Conservation (phyloP, 352 stramenopile species). For the Phytophthora syringae region DNA sequence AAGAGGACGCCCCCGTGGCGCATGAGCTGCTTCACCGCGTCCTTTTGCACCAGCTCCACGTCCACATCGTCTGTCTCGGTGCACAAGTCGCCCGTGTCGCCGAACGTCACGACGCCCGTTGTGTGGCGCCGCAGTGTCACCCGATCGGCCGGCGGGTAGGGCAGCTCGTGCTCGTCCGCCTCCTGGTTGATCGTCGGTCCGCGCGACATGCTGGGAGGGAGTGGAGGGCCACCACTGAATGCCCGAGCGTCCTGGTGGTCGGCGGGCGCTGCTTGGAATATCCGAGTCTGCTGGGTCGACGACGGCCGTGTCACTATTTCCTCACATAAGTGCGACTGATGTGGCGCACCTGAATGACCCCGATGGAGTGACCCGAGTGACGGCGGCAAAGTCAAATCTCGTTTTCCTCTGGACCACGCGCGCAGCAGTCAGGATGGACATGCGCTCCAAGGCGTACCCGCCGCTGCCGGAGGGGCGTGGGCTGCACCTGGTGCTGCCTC, state of each 20-base stretch:
- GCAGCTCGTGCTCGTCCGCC: slow-evolving; percentile 9
- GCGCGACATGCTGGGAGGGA: slow-evolving; percentile 25
- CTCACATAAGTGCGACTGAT: not conserved
- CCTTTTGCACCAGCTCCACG: slow-evolving; percentile 71
- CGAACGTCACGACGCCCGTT: slow-evolving; percentile 82
- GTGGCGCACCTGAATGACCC: slow-evolving; percentile 13
- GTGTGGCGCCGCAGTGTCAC: slow-evolving; percentile 77
- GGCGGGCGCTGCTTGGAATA: slow-evolving; percentile 15
- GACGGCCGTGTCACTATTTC: slow-evolving; percentile 12
- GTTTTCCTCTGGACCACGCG: slow-evolving; percentile 5
- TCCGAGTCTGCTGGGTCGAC: slow-evolving; percentile 3
- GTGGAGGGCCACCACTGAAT: not conserved
- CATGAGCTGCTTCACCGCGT: slow-evolving; percentile 74
- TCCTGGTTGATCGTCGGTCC: slow-evolving; percentile 35
- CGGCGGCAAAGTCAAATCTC: not conserved
- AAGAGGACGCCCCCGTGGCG: slow-evolving; percentile 84
- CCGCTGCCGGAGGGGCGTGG: slow-evolving; percentile 48
- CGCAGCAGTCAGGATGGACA: slow-evolving; percentile 47
- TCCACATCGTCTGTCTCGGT: slow-evolving; percentile 86
- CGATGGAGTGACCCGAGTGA: slow-evolving; percentile 12
- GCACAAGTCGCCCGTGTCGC: slow-evolving; percentile 76
- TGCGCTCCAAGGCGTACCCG: slow-evolving; percentile 73
- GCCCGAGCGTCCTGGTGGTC: slow-evolving; percentile 14
- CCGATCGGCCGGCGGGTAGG: slow-evolving; percentile 25
- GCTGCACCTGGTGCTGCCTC: slow-evolving; percentile 60